Percentiles rank a stretch among this genome's conserved stretches.
Evolutionary conservation across 2,329 filamentous ascomycete species (phyloP).

Genomic region (Trichoderma asperellum): DNA sequence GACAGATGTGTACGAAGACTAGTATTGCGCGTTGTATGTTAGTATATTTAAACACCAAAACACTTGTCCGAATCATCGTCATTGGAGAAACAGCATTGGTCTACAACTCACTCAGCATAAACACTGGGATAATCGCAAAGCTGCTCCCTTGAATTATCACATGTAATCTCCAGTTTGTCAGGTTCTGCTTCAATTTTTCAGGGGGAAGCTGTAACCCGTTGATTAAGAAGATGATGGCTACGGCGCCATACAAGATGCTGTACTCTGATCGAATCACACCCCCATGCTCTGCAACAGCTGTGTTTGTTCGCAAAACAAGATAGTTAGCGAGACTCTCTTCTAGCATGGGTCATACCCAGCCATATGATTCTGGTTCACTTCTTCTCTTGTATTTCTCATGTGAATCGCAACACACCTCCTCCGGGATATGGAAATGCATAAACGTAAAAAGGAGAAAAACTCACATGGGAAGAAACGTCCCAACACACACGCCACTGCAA

Average conservation of each 20-base stretch:
- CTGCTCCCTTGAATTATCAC: conserved; percentile 68
- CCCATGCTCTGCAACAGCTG: conserved; percentile 50
- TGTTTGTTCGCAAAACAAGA: neutral
- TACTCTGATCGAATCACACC: conserved; percentile 57
- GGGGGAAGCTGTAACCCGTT: conserved; percentile 71
- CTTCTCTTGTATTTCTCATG: too few species aligned
- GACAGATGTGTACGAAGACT: conserved; percentile 53
- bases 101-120: conserved; percentile 56
- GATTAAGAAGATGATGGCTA: conserved; percentile 71
- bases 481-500: conserved; percentile 57
- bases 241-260: conserved; percentile 69
- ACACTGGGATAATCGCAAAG: conserved; percentile 66
- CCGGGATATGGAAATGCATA: neutral
- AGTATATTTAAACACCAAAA: neutral
- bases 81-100: too few species aligned
- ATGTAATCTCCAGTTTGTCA: conserved; percentile 69
- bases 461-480: conserved; percentile 50
- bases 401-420: neutral
- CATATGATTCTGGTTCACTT: too few species aligned
- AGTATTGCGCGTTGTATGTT: neutral
- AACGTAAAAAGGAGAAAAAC: conserved; percentile 30
- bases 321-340: neutral
- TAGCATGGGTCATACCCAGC: too few species aligned
- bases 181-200: conserved; percentile 62
- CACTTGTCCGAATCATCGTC: neutral